Evolutionary conservation across 2,329 filamentous ascomycete genomes (phyloP).

Genomic region (Tolypocladium guangdongense): DNA sequence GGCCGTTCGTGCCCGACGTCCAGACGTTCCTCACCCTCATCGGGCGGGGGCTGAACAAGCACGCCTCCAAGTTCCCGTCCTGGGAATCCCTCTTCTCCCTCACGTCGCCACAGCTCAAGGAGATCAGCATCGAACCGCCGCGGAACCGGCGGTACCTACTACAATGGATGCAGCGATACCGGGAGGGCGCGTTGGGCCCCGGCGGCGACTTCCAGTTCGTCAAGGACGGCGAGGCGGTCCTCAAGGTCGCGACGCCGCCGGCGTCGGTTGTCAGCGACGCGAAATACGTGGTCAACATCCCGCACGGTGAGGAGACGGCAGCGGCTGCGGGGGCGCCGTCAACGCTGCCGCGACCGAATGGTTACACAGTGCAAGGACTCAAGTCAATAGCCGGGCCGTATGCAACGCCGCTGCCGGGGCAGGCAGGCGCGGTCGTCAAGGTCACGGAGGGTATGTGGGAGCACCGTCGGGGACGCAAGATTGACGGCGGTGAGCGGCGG

Average conservation of each 20-base stretch:
- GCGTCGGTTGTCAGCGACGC: slow-evolving; percentile 27
- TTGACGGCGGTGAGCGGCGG: slow-evolving; percentile 92
- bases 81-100: slow-evolving; percentile 88
- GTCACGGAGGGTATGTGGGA: slow-evolving; percentile 91
- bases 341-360: slow-evolving; percentile 19
- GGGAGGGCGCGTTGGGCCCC: slow-evolving; percentile 64
- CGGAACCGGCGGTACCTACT: slow-evolving; percentile 75
- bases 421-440: slow-evolving; percentile 52
- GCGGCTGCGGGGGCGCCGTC: slow-evolving; percentile 4
- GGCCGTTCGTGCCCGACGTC: slow-evolving; percentile 77
- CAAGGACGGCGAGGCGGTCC: slow-evolving; percentile 38
- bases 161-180: slow-evolving; percentile 78
- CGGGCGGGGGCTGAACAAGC: slow-evolving; percentile 72
- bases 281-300: slow-evolving; percentile 45
- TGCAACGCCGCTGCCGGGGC: slow-evolving; percentile 56
- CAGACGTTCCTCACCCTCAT: slow-evolving; percentile 82
- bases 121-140: slow-evolving; percentile 78
- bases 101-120: slow-evolving; percentile 64
- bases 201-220: slow-evolving; percentile 76
- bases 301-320: slow-evolving; percentile 29
- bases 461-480: slow-evolving; percentile 73
- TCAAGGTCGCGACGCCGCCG: slow-evolving; percentile 35
- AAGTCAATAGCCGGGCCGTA: slow-evolving; percentile 66
- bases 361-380: slow-evolving; percentile 56
- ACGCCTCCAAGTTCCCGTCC: slow-evolving; percentile 75